phyloP scores from a whole-genome alignment of 176 grass and related monocot species.

The Stipa capillata region DNA sequence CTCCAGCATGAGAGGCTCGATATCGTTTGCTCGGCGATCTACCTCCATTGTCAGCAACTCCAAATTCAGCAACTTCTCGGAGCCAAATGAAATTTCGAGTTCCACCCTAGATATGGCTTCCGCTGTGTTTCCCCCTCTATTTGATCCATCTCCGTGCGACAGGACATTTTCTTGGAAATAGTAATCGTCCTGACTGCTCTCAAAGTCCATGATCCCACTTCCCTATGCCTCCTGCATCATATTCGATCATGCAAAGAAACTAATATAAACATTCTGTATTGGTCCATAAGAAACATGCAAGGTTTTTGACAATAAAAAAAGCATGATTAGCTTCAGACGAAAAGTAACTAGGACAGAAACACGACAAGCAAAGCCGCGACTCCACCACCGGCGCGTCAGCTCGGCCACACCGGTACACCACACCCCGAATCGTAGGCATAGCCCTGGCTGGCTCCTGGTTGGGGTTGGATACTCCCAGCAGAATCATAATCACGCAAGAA shows the following conservation, averaged over 20 bases:
- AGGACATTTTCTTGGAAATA: neutral
- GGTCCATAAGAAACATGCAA: neutral
- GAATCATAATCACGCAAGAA: neutral
- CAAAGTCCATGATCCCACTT: neutral
- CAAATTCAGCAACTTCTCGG: conserved; percentile 63
- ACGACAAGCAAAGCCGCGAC: neutral
- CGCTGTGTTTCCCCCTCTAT: neutral
- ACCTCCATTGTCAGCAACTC: conserved; percentile 70
- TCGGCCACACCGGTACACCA: too few species aligned
- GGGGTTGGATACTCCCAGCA: neutral
- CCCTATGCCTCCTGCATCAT: neutral
- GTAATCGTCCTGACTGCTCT: neutral
- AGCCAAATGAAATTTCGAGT: conserved; percentile 28
- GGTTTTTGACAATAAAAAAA: too few species aligned
- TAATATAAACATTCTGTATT: neutral
- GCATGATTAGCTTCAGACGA: too few species aligned
- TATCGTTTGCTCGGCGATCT: conserved; percentile 15
- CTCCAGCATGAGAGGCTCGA: conserved; percentile 37
- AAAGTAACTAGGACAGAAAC: neutral
- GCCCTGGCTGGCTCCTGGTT: neutral
- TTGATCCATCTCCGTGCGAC: neutral
- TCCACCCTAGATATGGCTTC: conserved; percentile 33
- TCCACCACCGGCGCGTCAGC: neutral
- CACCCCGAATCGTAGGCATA: too few species aligned
- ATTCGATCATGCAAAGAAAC: too few species aligned